Evolutionary conservation across 345 rosid genomes (phyloP).

Genomic region (Leavenworthia alabamica): DNA sequence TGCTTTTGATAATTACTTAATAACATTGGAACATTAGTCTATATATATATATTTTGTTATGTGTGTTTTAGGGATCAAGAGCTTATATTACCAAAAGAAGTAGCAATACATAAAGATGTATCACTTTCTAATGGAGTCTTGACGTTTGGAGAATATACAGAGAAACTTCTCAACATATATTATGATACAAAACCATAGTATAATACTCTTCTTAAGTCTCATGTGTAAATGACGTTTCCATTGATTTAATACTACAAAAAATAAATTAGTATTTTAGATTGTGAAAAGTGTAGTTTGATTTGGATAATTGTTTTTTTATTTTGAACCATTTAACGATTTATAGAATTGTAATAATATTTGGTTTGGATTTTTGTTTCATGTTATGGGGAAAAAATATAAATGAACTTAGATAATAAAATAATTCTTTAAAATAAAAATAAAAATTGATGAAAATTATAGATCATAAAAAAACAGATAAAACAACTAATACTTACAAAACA

Average conservation of each 20-base stretch:
- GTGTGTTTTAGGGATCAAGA: slow-evolving; percentile 55
- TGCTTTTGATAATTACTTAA: too few species aligned
- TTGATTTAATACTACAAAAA: not conserved
- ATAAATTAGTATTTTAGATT: not conserved
- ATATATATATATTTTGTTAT: not conserved
- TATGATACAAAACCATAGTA: slow-evolving; percentile 46
- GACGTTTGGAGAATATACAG: slow-evolving; percentile 81
- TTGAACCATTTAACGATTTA: not conserved
- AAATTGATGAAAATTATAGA: too few species aligned
- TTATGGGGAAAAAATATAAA: too few species aligned
- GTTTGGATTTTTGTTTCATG: not conserved
- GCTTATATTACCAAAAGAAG: slow-evolving; percentile 62
- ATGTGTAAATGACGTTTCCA: not conserved
- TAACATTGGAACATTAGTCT: too few species aligned
- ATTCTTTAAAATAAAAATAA: too few species aligned
- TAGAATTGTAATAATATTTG: not conserved
- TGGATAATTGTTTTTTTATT: not conserved
- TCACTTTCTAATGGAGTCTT: slow-evolving; percentile 37
- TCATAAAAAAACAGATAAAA: too few species aligned
- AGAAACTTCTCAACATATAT: slow-evolving; percentile 69
- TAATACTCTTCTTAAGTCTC: not conserved
- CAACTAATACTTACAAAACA: too few species aligned
- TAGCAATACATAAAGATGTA: slow-evolving; percentile 57
- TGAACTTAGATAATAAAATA: too few species aligned
- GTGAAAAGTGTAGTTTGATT: not conserved